Base-by-base conservation (phyloP, 192 early-diverging fungal genomes). In the Backusella circina region DNA sequence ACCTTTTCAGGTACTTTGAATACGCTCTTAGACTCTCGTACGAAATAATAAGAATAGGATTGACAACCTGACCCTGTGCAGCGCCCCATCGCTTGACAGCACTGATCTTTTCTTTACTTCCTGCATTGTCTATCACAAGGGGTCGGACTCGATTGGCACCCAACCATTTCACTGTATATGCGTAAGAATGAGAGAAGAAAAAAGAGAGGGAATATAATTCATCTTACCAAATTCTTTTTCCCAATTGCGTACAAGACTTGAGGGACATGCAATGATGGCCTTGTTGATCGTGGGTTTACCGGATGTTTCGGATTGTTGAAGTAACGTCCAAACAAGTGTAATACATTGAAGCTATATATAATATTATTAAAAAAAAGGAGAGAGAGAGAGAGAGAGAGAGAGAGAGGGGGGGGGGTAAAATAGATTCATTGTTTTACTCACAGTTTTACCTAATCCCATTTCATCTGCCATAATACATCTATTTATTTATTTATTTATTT, bases 391-490 rank as follows among this genome's bases (percentile, higher is more conserved):
- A n/a, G n/a, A n/a, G n/a, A n/a, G n/a, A n/a, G n/a, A n/a, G n/a
- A n/a, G n/a, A n/a, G n/a, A n/a, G n/a, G n/a, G n/a, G n/a, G n/a
- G n/a, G n/a, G n/a, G n/a, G n/a, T n/a, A n/a, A n/a, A n/a, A n/a
- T n/a, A n/a, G n/a, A n/a, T n/a, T 28, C 12, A 10, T 28, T 41
- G 4, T 12, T 26, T 9, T 18, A 37, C 84, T 72, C 88, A 90
- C 89, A 1, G 94, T 95, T 80, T 95, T 95, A 30, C 94, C 94
- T 28, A 95, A 80, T n/a, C 94, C 94, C 94, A 98, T 98, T 76
- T 99, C 98, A 84, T 99, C 98, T 3, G 98, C 98, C 96, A 99
- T 98, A 65, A 99, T 99, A 75, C 95, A 97, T 4, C 54, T 61
- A 12, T 28, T 18, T n/a, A n/a, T n/a, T n/a, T n/a, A 35, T 35